Evolutionary conservation across 1,139 yeast genomes (phyloP).

Genomic region (Hansenula sp.): DNA sequence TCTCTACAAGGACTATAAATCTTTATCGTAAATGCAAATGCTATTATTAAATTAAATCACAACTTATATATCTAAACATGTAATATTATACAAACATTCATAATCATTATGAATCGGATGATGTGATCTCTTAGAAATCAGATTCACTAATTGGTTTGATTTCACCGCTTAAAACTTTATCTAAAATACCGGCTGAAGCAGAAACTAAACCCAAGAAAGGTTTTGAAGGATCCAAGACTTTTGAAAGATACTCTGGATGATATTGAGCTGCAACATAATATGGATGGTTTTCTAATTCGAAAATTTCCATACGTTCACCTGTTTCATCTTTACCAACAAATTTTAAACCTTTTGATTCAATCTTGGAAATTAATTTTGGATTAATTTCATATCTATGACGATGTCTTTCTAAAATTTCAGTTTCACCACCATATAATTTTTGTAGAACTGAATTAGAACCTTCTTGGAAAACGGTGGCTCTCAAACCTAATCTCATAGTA

Average conservation of each 20-base stretch:
- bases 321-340: constrained; percentile 94
- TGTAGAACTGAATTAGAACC: constrained; percentile 69
- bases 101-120: too few species aligned
- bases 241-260: constrained; percentile 96
- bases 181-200: constrained; percentile 80
- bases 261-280: constrained; percentile 95
- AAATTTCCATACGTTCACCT: constrained; percentile 89
- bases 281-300: constrained; percentile 78
- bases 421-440: constrained; percentile 73
- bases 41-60: neutral
- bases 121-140: constrained; percentile 20
- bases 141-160: constrained; percentile 21
- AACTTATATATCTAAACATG: neutral
- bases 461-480: constrained; percentile 78
- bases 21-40: neutral
- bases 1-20: neutral
- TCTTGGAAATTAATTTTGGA: constrained; percentile 67
- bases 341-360: constrained; percentile 75
- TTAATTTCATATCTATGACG: constrained; percentile 98
- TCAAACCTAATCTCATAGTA: constrained; percentile 96
- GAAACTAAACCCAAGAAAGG: constrained; percentile 97
- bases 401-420: constrained; percentile 84
- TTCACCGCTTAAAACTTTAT: constrained; percentile 44
- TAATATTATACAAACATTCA: neutral
- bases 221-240: constrained; percentile 93